A percentile compares a stretch with the other conserved stretches of the same genome.
Evolutionary conservation across 2,329 filamentous ascomycete species (phyloP).

Genomic region (Sclerotiophoma versabilis): DNA sequence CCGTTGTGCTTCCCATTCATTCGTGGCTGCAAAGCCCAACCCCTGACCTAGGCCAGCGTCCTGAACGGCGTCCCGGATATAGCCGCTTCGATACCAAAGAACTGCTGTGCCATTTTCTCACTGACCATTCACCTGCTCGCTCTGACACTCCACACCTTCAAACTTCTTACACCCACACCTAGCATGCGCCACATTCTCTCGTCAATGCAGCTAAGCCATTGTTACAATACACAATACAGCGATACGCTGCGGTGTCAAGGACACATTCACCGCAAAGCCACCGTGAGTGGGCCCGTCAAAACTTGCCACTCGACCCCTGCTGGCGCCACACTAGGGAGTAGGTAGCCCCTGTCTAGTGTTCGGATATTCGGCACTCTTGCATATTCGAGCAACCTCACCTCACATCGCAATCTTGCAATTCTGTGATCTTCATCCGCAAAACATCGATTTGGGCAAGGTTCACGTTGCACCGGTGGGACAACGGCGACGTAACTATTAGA

Average conservation of each 20-base stretch:
- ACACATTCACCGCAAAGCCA: constrained; percentile 8
- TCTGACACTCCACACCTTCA: neutral
- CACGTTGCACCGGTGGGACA: neutral
- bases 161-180: neutral
- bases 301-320: constrained; percentile 10
- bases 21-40: neutral
- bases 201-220: constrained; percentile 1
- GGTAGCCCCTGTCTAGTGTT: constrained; percentile 1
- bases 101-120: neutral
- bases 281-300: neutral
- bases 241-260: neutral
- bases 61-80: constrained; percentile 8
- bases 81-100: constrained; percentile 3
- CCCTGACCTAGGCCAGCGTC: constrained; percentile 1
- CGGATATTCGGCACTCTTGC: constrained; percentile 11
- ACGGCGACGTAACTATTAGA: neutral
- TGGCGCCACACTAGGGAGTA: constrained; percentile 9
- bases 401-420: constrained; percentile 2
- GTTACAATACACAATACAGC: neutral
- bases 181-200: neutral
- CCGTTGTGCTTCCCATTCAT: constrained; percentile 1
- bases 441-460: neutral
- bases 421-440: neutral
- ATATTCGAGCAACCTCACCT: constrained; percentile 15
- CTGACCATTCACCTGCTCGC: neutral